A percentile compares a stretch with the other conserved stretches of the same genome.
Conservation (phyloP, 495 filamentous ascomycete species). For the Alectoria sarmentosa region DNA sequence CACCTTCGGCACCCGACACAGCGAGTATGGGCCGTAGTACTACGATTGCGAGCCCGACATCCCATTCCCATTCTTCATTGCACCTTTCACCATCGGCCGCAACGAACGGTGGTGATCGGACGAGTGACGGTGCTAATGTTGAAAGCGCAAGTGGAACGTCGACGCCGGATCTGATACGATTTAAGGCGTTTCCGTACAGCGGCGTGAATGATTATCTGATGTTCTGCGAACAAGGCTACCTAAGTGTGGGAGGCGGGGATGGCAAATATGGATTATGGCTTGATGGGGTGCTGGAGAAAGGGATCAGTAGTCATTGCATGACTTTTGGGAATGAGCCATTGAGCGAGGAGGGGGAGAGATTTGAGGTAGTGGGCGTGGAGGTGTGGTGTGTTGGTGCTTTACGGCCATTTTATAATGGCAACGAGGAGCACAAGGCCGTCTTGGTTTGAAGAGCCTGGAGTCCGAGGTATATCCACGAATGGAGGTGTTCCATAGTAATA, state of each 20-base stretch:
- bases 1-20: conserved; percentile 45
- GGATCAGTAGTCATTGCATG: conserved; percentile 69
- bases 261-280: conserved; percentile 92
- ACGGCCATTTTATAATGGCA: neutral
- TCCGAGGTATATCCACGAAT: neutral
- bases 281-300: conserved; percentile 78
- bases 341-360: conserved; percentile 91
- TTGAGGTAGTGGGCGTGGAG: conserved; percentile 87
- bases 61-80: conserved; percentile 30
- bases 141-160: conserved; percentile 17
- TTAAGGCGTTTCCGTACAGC: conserved; percentile 95
- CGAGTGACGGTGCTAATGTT: neutral
- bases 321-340: conserved; percentile 95
- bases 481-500: neutral
- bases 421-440: neutral
- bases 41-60: conserved; percentile 44
- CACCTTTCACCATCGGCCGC: conserved; percentile 21
- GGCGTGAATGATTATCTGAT: conserved; percentile 96
- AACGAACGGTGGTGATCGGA: neutral
- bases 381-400: conserved; percentile 66
- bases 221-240: conserved; percentile 77
- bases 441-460: neutral
- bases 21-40: conserved; percentile 70
- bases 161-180: conserved; percentile 58
- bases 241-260: conserved; percentile 83